Evolutionary conservation across 2,329 filamentous ascomycete species (phyloP), one percentile per base, ranked within the genome.

Genomic region (Sclerotinia spermophila): DNA sequence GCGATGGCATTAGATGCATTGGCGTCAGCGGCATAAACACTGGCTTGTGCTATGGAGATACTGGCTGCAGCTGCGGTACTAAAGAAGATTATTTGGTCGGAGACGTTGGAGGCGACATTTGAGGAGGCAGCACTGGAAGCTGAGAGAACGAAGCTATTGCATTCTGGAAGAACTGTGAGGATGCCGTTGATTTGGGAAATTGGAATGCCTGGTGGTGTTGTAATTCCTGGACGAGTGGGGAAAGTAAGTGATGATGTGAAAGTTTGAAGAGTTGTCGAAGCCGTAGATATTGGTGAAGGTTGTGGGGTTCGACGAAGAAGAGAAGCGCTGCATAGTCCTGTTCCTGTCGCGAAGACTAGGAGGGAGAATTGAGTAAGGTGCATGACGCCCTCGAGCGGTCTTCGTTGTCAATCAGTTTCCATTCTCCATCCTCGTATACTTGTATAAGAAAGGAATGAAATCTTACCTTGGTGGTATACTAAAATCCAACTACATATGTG

Each of bases 241-340:
- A 56, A 62, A n/a, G 30, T 27, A 48, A 56, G 24, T 6, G 55
- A 62, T 51, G 67, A 30, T 19, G 44, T 55, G 42, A 40, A 19
- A 8, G 38, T 44, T 60, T 48, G n/a, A 40, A 45, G 30, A 15
- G 59, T 38, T 45, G 44, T 69, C 65, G 59, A 38, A 24, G 35
- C 15, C 10, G 21, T 35, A n/a, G 59, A 42, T 65, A 35, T 42
- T 30, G 67, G 21, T 24, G 58, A 40, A 8, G 24, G 38, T 4
- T 44, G 21, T 21, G 65, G 24, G 35, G 35, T 27, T 19, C 59
- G 44, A 6, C 35, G 44, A n/a, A 64, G 48, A 27, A 55, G 38
- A 45, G 67, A 69, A 24, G 59, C 67, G 21, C 65, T 40, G 30
- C 67, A 69, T 21, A 69, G 48, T 42, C 38, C 35, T 35, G 53